phyloP scores from a whole-genome alignment of 352 stramenopile genomes.

The Globisporangium uncinulatum region DNA sequence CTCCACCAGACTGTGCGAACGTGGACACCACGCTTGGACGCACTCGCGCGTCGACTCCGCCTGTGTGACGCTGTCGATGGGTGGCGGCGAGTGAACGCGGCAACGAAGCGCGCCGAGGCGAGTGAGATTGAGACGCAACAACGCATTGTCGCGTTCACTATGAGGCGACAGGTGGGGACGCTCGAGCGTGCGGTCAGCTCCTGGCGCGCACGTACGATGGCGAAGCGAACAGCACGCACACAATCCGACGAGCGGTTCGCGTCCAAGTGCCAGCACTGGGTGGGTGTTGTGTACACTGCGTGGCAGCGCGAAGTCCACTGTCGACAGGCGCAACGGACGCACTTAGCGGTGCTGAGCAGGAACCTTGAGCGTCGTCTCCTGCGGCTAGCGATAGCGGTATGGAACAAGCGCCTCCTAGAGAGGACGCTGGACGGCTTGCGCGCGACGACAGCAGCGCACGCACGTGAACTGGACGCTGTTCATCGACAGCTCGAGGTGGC shows the following conservation, averaged over 20 bases:
- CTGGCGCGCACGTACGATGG: slow-evolving; percentile 19
- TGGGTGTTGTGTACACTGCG: not conserved
- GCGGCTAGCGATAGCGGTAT: slow-evolving; percentile 19
- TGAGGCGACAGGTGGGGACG: slow-evolving; percentile 19
- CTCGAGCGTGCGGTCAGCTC: slow-evolving; percentile 23
- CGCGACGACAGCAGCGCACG: not conserved
- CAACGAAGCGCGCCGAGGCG: slow-evolving; percentile 6
- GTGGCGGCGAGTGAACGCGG: slow-evolving; percentile 12
- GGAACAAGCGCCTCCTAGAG: slow-evolving; percentile 4
- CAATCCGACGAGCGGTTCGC: not conserved
- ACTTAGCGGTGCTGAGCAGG: not conserved
- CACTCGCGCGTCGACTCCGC: not conserved
- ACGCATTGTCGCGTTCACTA: slow-evolving; percentile 30
- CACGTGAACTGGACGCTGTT: not conserved
- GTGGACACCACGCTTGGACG: not conserved
- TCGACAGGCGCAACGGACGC: not conserved
- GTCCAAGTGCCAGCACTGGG: not conserved
- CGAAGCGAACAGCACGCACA: slow-evolving; percentile 5
- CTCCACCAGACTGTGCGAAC: not conserved
- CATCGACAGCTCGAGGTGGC: not conserved
- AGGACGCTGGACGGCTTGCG: not conserved
- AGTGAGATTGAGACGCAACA: slow-evolving; percentile 23
- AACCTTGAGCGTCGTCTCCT: slow-evolving; percentile 9
- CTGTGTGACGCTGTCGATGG: not conserved
- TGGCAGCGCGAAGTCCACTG: not conserved